phyloP scores from a whole-genome alignment of 495 filamentous ascomycete species.

The Diplogelasinospora grovesii region DNA sequence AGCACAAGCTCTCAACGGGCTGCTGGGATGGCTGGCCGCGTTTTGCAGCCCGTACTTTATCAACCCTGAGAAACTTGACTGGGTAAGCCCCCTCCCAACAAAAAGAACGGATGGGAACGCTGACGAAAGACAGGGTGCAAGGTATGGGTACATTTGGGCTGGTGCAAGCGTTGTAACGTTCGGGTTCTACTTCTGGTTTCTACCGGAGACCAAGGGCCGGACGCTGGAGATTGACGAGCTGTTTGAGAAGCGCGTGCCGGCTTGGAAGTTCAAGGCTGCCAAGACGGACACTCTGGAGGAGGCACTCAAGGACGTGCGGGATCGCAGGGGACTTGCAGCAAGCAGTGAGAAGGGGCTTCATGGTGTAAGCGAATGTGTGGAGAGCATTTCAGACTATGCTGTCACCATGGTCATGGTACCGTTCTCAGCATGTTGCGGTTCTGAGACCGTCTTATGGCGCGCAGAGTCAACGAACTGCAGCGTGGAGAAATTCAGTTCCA shows the following conservation, averaged over 20 bases:
- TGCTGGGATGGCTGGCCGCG: conserved; percentile 9
- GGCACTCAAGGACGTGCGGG: conserved; percentile 26
- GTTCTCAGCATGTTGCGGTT: too few species aligned
- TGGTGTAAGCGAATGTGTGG: too few species aligned
- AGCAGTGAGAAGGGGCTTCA: too few species aligned
- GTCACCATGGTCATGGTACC: too few species aligned
- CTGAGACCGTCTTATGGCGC: too few species aligned
- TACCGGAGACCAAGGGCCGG: conserved; percentile 47
- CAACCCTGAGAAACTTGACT: conserved; percentile 33
- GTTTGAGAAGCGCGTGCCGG: conserved; percentile 29
- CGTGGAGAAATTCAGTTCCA: too few species aligned
- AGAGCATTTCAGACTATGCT: too few species aligned
- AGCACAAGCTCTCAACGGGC: conserved; percentile 12
- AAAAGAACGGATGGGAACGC: not conserved
- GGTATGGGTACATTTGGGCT: conserved; percentile 49
- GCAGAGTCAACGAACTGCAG: too few species aligned
- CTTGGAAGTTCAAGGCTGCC: conserved; percentile 31
- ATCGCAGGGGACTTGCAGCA: too few species aligned
- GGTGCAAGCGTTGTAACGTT: conserved; percentile 35
- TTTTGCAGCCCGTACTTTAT: conserved; percentile 24
- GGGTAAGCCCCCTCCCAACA: conserved; percentile 21
- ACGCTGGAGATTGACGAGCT: conserved; percentile 52
- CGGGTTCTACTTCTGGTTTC: conserved; percentile 43
- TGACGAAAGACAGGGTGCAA: conserved; percentile 21
- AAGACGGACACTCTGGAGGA: conserved; percentile 24